Evolutionary conservation across 495 filamentous ascomycete species (phyloP), one percentile per base, ranked within the genome.

Genomic region (Aeminium ludgeri): DNA sequence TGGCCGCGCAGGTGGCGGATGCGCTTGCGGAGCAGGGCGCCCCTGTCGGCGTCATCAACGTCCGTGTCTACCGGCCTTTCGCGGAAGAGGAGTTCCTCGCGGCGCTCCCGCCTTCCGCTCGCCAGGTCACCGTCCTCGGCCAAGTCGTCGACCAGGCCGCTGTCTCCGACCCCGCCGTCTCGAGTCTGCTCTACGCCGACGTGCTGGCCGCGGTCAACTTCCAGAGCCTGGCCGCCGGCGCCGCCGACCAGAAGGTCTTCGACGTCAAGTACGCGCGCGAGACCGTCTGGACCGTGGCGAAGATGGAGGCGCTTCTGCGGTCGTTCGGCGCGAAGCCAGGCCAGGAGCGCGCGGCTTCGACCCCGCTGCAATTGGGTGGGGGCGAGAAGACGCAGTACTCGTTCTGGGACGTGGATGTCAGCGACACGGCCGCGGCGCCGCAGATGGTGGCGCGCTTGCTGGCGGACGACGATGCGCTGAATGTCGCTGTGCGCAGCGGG

Each of bases 51-150:
- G 82, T 86, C 15, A 64, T 97, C 51, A 86, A 81, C 48, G 87
- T 96, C 36, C 78, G 89, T 41, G 70, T 97, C 37, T 96, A 95
- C 65, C 73, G 86, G 20, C 89, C 89, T 1, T 96, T 97, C 56
- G 73, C 85, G 19, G 89, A 97, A 62, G 81, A 89, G 50, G 82
- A 81, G 40, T 97, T 97, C 66, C 66, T 95, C 36, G 72, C 76
- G 30, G 72, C 69, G 2, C 67, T 97, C 10, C 86, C 89, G 7
- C 64, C 71, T 50, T 80, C 79, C 16, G 76, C 76, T 28, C 74
- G 71, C 60, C 77, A 65, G 17, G 68, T 96, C 41, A 76, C 76
- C 28, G 67, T 79, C 18, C 64, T 80, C 3, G 76, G 76, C 19
- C 76, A 80, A 49, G 74, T 79, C 41, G 59, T 59, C 20, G 66